Evolutionary conservation across 768 basidiomycete genomes (phyloP).

Genomic region (Mycena sanguinolenta): DNA sequence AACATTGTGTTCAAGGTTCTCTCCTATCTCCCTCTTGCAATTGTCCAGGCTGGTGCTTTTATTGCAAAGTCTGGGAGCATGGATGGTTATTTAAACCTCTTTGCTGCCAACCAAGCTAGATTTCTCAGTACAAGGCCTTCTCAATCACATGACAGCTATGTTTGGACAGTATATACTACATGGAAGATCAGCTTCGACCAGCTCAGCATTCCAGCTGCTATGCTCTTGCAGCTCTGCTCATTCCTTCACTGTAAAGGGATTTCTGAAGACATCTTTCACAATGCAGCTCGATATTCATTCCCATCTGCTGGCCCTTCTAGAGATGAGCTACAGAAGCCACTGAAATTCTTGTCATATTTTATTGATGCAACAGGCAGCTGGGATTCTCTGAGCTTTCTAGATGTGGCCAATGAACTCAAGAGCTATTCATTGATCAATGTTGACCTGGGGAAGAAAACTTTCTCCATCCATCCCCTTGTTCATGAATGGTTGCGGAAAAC

Average conservation of each 20-base stretch:
- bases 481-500: neutral
- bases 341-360: slow-evolving; percentile 9
- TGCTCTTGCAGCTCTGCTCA: neutral
- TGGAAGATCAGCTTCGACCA: neutral
- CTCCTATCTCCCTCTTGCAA: slow-evolving; percentile 1
- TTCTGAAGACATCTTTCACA: neutral
- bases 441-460: neutral
- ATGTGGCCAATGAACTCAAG: neutral
- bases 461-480: slow-evolving; percentile 10
- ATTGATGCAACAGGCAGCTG: neutral
- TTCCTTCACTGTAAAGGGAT: neutral
- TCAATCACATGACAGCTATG: slow-evolving; percentile 2
- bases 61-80: slow-evolving; percentile 7
- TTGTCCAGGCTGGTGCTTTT: slow-evolving; percentile 10
- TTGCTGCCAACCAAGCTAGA: neutral
- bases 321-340: too few species aligned
- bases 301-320: neutral
- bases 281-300: neutral
- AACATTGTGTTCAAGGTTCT: slow-evolving; percentile 12
- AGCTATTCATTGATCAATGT: slow-evolving; percentile 6
- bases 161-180: too few species aligned
- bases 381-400: neutral
- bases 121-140: neutral
- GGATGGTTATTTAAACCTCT: slow-evolving; percentile 9
- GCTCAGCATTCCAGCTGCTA: neutral